Conservation (phyloP, 768 basidiomycete genomes). For the Mycena chlorophos region DNA sequence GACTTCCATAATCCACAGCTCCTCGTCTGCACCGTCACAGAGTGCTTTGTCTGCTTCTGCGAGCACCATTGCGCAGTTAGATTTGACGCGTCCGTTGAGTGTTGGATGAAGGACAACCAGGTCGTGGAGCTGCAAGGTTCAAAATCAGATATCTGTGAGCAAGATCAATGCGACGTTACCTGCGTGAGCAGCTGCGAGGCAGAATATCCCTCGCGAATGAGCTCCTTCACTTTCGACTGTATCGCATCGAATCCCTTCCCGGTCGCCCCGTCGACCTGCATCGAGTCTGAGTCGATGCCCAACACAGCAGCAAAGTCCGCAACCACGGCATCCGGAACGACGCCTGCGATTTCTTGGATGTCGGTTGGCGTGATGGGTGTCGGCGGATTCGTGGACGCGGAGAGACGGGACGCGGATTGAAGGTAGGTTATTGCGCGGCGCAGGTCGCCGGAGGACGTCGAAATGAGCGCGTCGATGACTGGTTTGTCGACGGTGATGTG, state of each 20-base stretch:
- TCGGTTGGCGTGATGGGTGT: conserved; percentile 72
- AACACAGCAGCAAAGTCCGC: conserved; percentile 66
- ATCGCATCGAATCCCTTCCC: conserved; percentile 58
- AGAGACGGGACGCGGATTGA: conserved; percentile 90
- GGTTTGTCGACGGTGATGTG: conserved; percentile 54
- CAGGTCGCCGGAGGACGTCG: conserved; percentile 86
- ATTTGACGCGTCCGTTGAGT: conserved; percentile 78
- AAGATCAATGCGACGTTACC: conserved; percentile 47
- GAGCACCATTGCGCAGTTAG: conserved; percentile 75
- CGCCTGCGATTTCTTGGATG: conserved; percentile 96
- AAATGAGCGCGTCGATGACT: conserved; percentile 74
- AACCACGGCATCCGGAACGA: conserved; percentile 79
- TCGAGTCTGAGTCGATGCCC: conserved; percentile 73
- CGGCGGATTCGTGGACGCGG: conserved; percentile 70
- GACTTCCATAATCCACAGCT: conserved; percentile 89
- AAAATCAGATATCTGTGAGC: conserved; percentile 12
- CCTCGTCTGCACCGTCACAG: conserved; percentile 96
- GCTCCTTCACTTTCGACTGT: conserved; percentile 66
- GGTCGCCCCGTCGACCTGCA: conserved; percentile 51
- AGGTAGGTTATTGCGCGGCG: conserved; percentile 97
- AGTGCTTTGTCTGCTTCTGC: conserved; percentile 96
- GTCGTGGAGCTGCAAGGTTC: conserved; percentile 79
- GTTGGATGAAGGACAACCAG: conserved; percentile 81
- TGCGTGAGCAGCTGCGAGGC: conserved; percentile 87
- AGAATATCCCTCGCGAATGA: conserved; percentile 90